phyloP scores from a whole-genome alignment of 1,284 basidiomycete species.

The Ustilago tritici region DNA sequence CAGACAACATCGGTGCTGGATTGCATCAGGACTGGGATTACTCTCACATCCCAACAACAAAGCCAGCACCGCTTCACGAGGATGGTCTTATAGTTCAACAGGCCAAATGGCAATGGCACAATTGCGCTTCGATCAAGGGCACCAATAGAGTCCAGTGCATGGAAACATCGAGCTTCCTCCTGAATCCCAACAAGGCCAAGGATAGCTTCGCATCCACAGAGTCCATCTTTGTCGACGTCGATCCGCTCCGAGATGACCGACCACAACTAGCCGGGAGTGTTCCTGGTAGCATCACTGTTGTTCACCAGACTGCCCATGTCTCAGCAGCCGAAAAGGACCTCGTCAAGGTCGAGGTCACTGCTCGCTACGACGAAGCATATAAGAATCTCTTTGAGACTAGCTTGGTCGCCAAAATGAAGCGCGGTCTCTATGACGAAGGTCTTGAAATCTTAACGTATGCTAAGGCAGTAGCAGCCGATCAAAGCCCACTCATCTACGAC shows the following conservation, averaged over 20 bases:
- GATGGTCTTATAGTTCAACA: slow-evolving; percentile 53
- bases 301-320: slow-evolving; percentile 30
- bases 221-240: slow-evolving; percentile 55
- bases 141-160: slow-evolving; percentile 43
- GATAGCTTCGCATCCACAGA: slow-evolving; percentile 52
- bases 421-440: slow-evolving; percentile 54
- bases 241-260: slow-evolving; percentile 37
- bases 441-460: slow-evolving; percentile 55
- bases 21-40: slow-evolving; percentile 53
- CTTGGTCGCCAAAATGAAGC: slow-evolving; percentile 57
- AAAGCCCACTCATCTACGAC: slow-evolving; percentile 53
- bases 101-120: slow-evolving; percentile 52
- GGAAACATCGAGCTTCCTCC: slow-evolving; percentile 38
- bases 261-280: slow-evolving; percentile 43
- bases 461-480: slow-evolving; percentile 40
- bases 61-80: slow-evolving; percentile 53
- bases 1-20: slow-evolving; percentile 21
- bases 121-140: slow-evolving; percentile 45
- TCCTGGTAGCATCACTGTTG: slow-evolving; percentile 39
- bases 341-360: slow-evolving; percentile 58
- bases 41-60: slow-evolving; percentile 31
- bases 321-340: slow-evolving; percentile 35
- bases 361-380: slow-evolving; percentile 51
- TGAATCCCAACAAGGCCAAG: slow-evolving; percentile 47
- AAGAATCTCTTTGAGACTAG: slow-evolving; percentile 50